Evolutionary conservation across 352 stramenopile species (phyloP), one percentile per base, ranked within the genome.

Genomic region (Phytophthora cryptogea): DNA sequence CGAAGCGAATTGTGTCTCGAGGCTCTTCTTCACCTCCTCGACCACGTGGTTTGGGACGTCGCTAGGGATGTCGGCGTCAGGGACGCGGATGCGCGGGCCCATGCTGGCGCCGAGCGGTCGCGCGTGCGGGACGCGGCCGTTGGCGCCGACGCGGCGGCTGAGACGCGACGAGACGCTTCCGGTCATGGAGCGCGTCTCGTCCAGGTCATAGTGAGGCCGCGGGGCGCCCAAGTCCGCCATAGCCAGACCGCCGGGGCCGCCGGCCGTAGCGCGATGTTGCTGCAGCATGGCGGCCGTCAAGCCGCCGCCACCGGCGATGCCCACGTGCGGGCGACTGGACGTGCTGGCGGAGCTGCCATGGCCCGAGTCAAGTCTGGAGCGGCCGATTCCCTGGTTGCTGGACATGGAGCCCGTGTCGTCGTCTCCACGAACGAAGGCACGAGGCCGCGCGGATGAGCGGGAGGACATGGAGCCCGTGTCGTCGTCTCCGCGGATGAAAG

Each of bases 1-100:
- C 31, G 78, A 70, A 3, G 73, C 57, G 23, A 94, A 83, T 16
- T 80, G 68, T 11, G 82, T 79, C 66, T 94, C 82, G 6, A 94
- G 63, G 28, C 76, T 84, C 62, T 89, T 89, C 54, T 74, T 83
- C 11, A 88, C 54, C 23, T 88, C 78, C 8, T 88, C 78, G 2
- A 83, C 28, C 3, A 82, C 61, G 52, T 83, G 78, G 39, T 66
- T 72, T 4, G 76, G 74, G 20, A 76, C 55, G 11, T 82, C 73
- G 49, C 58, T 68, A 13, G 76, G 76, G 40, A 83, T 83, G 26
- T 86, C 76, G 2, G 64, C 31, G 5, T 70, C 63, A 1, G 68
- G 61, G 3, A 86, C 74, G 37, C 76, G 76, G 54, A 83, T 83
- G 3, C 66, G 61, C 9, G 74, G 64, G 5, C 68, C 63, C 54